Evolutionary conservation across 176 grass and related monocot species (phyloP).

Genomic region (Ensete ventricosum): DNA sequence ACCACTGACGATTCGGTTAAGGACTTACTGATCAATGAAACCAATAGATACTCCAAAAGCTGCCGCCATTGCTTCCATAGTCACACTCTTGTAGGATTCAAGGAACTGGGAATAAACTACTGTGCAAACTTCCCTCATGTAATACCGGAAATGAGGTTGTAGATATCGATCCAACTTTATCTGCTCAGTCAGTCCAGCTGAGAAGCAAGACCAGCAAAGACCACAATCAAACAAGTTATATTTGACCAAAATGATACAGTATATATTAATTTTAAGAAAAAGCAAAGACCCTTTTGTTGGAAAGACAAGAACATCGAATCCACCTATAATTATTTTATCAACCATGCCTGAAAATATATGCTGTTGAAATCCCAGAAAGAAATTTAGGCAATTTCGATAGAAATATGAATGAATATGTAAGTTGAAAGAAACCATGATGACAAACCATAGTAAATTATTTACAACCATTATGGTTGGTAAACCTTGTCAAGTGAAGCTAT

Average conservation of each 20-base stretch:
- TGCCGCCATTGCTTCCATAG: constrained; percentile 92
- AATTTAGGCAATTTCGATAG: not conserved
- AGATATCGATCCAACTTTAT: constrained; percentile 87
- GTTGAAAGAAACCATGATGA: not conserved
- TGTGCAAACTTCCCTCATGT: constrained; percentile 85
- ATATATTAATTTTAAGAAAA: not conserved
- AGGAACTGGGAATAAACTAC: constrained; percentile 96
- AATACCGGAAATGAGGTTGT: constrained; percentile 86
- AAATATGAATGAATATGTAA: not conserved
- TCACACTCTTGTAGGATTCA: constrained; percentile 98
- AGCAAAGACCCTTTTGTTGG: constrained; percentile 14
- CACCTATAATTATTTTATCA: no score
- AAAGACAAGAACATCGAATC: not conserved
- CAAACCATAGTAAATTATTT: no score
- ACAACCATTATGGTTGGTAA: no score
- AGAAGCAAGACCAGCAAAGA: constrained; percentile 1
- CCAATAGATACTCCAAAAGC: constrained; percentile 82
- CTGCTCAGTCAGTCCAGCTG: constrained; percentile 92
- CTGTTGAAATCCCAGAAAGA: not conserved
- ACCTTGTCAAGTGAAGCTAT: no score
- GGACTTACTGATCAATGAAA: constrained; percentile 94
- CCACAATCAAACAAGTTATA: constrained; percentile 10
- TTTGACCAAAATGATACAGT: not conserved
- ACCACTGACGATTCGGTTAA: not conserved
- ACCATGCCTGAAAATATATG: not conserved